Evolutionary conservation across 2,329 filamentous ascomycete genomes (phyloP), one percentile per base, ranked within the genome.

Genomic region (Fonsecaea monophora): DNA sequence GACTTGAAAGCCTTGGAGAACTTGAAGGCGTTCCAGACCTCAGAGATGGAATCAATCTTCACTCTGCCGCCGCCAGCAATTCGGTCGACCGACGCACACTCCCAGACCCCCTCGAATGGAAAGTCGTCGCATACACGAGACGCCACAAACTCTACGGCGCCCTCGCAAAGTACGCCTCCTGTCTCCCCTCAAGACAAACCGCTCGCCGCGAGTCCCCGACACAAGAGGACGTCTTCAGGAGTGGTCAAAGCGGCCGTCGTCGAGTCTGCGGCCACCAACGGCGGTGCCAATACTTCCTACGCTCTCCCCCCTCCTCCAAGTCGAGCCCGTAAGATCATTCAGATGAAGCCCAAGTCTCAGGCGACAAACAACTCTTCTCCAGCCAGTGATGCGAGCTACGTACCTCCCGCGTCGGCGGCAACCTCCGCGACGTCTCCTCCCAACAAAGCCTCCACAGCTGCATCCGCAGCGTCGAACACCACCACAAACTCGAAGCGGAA

Each of bases 311-410:
- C 95, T 9, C 95, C 94, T 15, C 95, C 95, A 0, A 97, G 94
- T 2, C 86, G 94, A 69, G 92, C 92, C 50, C 90, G 94, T 74
- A 98, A 96, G 82, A 98, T 99, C 77, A 98, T 98, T 66, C 94
- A 98, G 80, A 97, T 98, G 94, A 97, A 96, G 79, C 94, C 88
- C 10, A 82, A 83, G 67, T 74, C 77, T 65, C 87, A 18, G 80
- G 74, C 77, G 66, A 87, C 18, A 80, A 86, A 71, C 75, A 82
- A 67, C 75, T 59, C 67, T 13, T 70, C 68, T 15, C 61, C 63
- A 25, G 54, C 62, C 48, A 68, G 64, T 21, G 68, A 70, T 35
- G 62, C 59, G 50, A 67, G 62, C 50, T 68, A 70, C 50, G 59
- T 69, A 18, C 62, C 71, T 76, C 40, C 69, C 71, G 72, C 58